Evolutionary conservation across 495 filamentous ascomycete genomes (phyloP).

Genomic region (Daldinia loculata): DNA sequence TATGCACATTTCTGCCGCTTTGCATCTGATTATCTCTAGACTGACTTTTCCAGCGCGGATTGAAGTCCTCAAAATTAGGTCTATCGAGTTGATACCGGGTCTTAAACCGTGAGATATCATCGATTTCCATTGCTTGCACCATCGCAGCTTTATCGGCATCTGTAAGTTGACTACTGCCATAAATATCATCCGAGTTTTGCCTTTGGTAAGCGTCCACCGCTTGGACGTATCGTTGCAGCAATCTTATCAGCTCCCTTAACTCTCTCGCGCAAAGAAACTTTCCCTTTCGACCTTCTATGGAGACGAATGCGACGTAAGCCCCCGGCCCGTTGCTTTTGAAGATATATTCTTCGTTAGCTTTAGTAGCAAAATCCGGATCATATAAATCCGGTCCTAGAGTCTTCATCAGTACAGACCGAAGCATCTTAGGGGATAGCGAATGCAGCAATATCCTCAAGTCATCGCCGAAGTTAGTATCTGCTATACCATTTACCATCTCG

Average conservation of each 20-base stretch:
- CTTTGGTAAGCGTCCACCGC: conserved; percentile 2
- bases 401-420: conserved; percentile 11
- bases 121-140: conserved; percentile 7
- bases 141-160: not conserved
- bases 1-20: not conserved
- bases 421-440: conserved; percentile 5
- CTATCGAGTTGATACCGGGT: not conserved
- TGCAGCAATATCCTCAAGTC: not conserved
- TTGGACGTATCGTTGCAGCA: not conserved
- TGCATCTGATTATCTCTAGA: not conserved
- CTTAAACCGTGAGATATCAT: not conserved
- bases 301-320: not conserved
- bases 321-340: not conserved
- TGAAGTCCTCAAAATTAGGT: not conserved
- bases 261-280: conserved; percentile 10
- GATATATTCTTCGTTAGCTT: conserved; percentile 3
- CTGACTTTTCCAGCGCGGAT: conserved; percentile 1
- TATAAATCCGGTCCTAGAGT: conserved; percentile 14
- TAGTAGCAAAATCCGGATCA: not conserved
- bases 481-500: not conserved
- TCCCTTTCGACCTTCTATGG: not conserved
- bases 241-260: not conserved
- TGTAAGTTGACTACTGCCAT: not conserved
- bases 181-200: not conserved
- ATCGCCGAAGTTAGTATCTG: not conserved